Percentiles rank a stretch among this genome's conserved stretches.
Evolutionary conservation across 495 filamentous ascomycete genomes (phyloP).

Genomic region (Penicillium paradoxum): DNA sequence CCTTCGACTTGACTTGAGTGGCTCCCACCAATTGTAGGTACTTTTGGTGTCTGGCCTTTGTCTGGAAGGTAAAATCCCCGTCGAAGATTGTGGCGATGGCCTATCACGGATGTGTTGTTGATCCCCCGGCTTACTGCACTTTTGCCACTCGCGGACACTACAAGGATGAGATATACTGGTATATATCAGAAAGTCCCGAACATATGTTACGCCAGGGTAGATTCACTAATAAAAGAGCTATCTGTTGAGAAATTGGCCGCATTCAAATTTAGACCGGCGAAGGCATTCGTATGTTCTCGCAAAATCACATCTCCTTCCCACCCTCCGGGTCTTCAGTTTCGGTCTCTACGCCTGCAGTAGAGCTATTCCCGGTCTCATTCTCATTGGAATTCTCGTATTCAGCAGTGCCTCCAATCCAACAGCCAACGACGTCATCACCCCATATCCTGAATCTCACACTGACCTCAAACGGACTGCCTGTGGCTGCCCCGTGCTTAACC

Average conservation of each 20-base stretch:
- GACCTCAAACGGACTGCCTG: slow-evolving; percentile 9
- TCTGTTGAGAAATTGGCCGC: too few species aligned
- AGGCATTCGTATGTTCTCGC: too few species aligned
- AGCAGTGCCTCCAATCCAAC: slow-evolving; percentile 8
- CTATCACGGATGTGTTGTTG: background rate
- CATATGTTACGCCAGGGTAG: too few species aligned
- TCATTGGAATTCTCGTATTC: background rate
- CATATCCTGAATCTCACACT: background rate
- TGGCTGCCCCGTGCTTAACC: slow-evolving; percentile 9
- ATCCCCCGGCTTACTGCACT: background rate
- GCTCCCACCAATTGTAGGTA: background rate
- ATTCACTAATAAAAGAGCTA: too few species aligned
- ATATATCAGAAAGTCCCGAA: too few species aligned
- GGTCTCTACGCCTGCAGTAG: background rate
- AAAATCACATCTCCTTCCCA: too few species aligned
- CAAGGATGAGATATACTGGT: background rate
- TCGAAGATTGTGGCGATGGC: background rate
- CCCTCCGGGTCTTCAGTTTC: background rate
- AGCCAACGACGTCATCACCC: slow-evolving; percentile 4
- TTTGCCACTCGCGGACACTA: background rate
- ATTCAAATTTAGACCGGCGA: too few species aligned
- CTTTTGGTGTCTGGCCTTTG: background rate
- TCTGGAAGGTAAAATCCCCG: background rate
- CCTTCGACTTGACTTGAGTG: background rate
- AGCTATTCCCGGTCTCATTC: background rate